Evolutionary conservation across 2,329 filamentous ascomycete genomes (phyloP).

Genomic region (Biscogniauxia mediterranea): DNA sequence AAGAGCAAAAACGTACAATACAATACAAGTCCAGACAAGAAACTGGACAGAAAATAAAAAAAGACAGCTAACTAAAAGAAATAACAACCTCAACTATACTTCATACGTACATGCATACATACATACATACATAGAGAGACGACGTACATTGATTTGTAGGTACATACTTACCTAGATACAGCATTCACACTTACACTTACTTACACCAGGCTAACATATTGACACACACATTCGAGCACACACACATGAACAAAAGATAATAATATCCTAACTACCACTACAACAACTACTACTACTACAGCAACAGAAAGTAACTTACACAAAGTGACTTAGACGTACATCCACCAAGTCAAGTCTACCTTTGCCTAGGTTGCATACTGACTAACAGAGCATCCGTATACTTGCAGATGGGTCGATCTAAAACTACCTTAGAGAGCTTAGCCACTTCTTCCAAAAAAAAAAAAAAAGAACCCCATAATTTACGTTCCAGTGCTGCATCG

Average conservation of each 20-base stretch:
- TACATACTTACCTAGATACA: slow-evolving; percentile 2
- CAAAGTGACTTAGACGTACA: neutral
- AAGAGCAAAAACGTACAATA: too few species aligned
- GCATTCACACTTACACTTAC: neutral
- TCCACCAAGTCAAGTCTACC: neutral
- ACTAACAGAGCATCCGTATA: neutral
- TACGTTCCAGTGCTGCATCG: slow-evolving; percentile 26
- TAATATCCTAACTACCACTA: too few species aligned
- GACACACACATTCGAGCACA: slow-evolving; percentile 1
- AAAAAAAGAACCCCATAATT: slow-evolving; percentile 26
- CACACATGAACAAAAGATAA: too few species aligned
- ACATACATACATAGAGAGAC: slow-evolving; percentile 1
- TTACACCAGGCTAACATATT: slow-evolving; percentile 6
- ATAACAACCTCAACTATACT: slow-evolving; percentile 2
- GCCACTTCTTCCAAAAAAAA: slow-evolving; percentile 15
- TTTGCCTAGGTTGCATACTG: neutral
- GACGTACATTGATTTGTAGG: slow-evolving; percentile 2
- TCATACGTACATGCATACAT: slow-evolving; percentile 3
- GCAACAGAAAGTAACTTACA: too few species aligned
- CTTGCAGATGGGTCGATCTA: slow-evolving; percentile 16
- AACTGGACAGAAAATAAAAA: too few species aligned
- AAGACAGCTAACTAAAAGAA: too few species aligned
- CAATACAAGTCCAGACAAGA: too few species aligned
- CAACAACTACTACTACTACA: too few species aligned
- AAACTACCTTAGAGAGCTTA: slow-evolving; percentile 21